Evolutionary conservation across 2,329 filamentous ascomycete genomes (phyloP), one percentile per base, ranked within the genome.

Genomic region (Calonectria montana): DNA sequence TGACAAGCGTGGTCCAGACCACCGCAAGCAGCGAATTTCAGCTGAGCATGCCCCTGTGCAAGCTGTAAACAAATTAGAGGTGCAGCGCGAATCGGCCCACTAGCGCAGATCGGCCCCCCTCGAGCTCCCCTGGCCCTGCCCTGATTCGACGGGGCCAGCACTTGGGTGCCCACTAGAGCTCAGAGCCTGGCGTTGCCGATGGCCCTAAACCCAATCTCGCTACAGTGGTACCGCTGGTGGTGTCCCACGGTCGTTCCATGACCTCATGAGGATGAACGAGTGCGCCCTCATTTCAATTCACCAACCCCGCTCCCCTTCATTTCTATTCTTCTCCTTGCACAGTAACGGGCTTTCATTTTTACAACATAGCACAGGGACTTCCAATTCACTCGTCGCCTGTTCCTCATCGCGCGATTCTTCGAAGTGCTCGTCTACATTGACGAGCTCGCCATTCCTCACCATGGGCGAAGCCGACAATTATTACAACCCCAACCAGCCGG

Each of bases 391-490:
- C 27, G 21, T 15, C 39, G 21, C 21, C 9, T 25, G 8, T 13
- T 35, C n/a, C 18, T 29, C 25, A 53, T 63, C 37, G 39, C 23
- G 39, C 48, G 23, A 65, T 25, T 29, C 48, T 1, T 16, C 47
- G 3, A 45, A 16, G 15, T 23, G 5, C 27, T 41, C 55, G 59
- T 67, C n/a, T 64, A 64, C 59, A 23, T 27, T 23, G 55, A 64
- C 43, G 48, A 37, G 29, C 31, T 31, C 31, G 15, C n/a, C 35
- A 13, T 23, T 61, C 41, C 64, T 55, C 73, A 73, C 66, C 70
- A 84, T 84, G 83, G 82, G 81, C 69, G 81, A 83, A 76, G 75
- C 80, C 39, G 82, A 84, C 75, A 76, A 68, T 29, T 83, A 84
- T 74, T 78, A 76, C 73, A 80, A 79, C 48, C 62, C 72, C 25